Conservation (phyloP, 495 filamentous ascomycete species). For the Ascobolus immersus region DNA sequence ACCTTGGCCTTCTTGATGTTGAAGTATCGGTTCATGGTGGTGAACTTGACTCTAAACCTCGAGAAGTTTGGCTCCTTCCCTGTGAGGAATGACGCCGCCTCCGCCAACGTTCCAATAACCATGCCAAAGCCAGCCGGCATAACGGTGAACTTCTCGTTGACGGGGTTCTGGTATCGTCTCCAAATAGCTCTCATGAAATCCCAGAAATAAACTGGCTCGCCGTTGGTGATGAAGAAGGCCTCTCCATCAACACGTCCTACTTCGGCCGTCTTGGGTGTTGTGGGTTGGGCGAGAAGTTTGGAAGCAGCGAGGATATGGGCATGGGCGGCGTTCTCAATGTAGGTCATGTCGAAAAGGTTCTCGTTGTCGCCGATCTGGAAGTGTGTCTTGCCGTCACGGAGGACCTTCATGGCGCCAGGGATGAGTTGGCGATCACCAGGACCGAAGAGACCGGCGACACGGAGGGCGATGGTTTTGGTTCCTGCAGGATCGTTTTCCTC, state of each 20-base stretch:
- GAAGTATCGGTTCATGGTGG: constrained; percentile 66
- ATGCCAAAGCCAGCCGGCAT: constrained; percentile 39
- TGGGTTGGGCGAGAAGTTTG: constrained; percentile 37
- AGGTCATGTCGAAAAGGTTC: constrained; percentile 71
- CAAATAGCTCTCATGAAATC: constrained; percentile 64
- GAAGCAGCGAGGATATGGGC: constrained; percentile 46
- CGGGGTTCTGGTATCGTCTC: constrained; percentile 35
- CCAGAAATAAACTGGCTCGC: constrained; percentile 83
- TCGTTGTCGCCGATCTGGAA: constrained; percentile 74
- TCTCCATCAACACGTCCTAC: constrained; percentile 73
- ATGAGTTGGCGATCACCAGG: constrained; percentile 40
- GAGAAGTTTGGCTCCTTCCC: constrained; percentile 56
- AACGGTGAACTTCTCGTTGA: constrained; percentile 33
- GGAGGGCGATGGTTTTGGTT: constrained; percentile 54
- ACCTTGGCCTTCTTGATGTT: constrained; percentile 61
- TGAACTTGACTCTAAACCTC: constrained; percentile 45
- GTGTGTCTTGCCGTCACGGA: constrained; percentile 36
- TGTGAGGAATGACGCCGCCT: constrained; percentile 37
- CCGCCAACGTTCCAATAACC: constrained; percentile 39
- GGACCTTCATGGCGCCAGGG: constrained; percentile 36
- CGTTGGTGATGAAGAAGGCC: constrained; percentile 89
- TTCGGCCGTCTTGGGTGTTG: constrained; percentile 34
- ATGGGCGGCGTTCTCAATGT: constrained; percentile 53
- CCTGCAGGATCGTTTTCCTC: constrained; percentile 50
- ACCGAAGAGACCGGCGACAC: constrained; percentile 74